Evolutionary conservation across 1,284 basidiomycete species (phyloP).

Genomic region (Grifola frondosa): DNA sequence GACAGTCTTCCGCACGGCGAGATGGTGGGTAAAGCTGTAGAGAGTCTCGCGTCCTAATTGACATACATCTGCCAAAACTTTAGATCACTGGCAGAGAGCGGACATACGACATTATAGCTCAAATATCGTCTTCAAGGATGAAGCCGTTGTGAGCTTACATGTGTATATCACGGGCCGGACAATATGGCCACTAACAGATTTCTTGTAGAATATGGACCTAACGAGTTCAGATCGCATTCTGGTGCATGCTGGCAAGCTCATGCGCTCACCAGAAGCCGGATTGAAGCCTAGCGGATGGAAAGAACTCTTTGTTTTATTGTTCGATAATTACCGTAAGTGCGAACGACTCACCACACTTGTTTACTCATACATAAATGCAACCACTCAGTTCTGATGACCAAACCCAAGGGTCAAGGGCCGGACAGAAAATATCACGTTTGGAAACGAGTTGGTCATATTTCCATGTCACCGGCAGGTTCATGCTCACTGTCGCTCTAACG

Average conservation of each 20-base stretch:
- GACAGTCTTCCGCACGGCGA: slow-evolving; percentile 10
- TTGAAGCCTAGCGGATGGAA: slow-evolving; percentile 81
- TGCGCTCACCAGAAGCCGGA: slow-evolving; percentile 80
- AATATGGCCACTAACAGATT: neutral
- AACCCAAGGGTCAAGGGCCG: slow-evolving; percentile 71
- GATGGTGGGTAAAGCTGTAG: too few relatives aligned
- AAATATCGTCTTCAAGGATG: slow-evolving; percentile 78
- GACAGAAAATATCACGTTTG: slow-evolving; percentile 77
- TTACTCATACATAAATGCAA: slow-evolving; percentile 6
- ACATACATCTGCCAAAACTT: too few relatives aligned
- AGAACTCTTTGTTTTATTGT: slow-evolving; percentile 84
- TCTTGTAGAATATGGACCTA: slow-evolving; percentile 78
- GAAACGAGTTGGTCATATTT: slow-evolving; percentile 56
- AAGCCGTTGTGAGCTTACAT: slow-evolving; percentile 61
- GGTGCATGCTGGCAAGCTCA: slow-evolving; percentile 76
- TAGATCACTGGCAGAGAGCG: slow-evolving; percentile 82
- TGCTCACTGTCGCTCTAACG: slow-evolving; percentile 1
- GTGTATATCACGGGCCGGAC: neutral
- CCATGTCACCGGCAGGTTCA: neutral
- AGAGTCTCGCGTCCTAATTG: too few relatives aligned
- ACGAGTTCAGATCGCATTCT: slow-evolving; percentile 77
- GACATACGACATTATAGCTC: slow-evolving; percentile 81
- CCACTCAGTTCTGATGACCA: slow-evolving; percentile 82
- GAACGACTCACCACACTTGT: neutral
- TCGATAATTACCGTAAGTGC: slow-evolving; percentile 86